These are phyloP conservation scores for Candida chilensis DNA, from an alignment of 805 yeast species.

Conservation along the genomic window DNA sequence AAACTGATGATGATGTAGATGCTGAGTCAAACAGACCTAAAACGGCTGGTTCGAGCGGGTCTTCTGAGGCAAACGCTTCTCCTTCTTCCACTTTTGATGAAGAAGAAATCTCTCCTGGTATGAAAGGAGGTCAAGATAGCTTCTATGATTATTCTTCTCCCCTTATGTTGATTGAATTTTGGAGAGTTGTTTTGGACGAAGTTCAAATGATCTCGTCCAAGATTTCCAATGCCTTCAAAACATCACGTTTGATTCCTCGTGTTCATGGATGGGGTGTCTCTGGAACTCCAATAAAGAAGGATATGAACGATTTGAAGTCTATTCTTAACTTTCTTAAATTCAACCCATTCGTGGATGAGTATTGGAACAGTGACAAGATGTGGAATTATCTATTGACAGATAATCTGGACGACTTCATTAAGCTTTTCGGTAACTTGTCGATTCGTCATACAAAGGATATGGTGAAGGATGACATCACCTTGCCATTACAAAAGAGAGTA, in stretches of 20 bases:
- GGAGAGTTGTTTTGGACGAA: constrained; percentile 88
- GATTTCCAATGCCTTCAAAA: constrained; percentile 67
- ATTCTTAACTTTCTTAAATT: constrained; percentile 58
- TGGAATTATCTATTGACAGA: constrained; percentile 1
- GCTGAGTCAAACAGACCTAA: constrained; percentile 2
- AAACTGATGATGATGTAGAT: constrained; percentile 5
- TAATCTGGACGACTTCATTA: constrained; percentile 18
- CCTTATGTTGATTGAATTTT: constrained; percentile 70
- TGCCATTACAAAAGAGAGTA: constrained; percentile 74
- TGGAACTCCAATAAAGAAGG: constrained; percentile 80
- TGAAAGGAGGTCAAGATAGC: constrained; percentile 1
- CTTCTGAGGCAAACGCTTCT: too few species aligned
- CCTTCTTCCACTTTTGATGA: too few species aligned
- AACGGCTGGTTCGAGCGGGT: too few species aligned
- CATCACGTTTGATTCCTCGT: constrained; percentile 73
- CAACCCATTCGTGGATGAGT: constrained; percentile 43
- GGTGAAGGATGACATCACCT: constrained; percentile 66
- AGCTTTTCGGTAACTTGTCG: constrained; percentile 44
- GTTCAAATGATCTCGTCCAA: constrained; percentile 85
- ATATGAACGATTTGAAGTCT: constrained; percentile 60
- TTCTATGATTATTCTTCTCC: constrained; percentile 69
- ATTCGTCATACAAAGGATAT: constrained; percentile 78
- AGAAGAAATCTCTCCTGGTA: too few species aligned
- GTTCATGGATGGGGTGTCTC: constrained; percentile 96
- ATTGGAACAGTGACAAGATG: background rate